Conservation (phyloP, 352 stramenopile genomes). For the Pythium oligandrum region DNA sequence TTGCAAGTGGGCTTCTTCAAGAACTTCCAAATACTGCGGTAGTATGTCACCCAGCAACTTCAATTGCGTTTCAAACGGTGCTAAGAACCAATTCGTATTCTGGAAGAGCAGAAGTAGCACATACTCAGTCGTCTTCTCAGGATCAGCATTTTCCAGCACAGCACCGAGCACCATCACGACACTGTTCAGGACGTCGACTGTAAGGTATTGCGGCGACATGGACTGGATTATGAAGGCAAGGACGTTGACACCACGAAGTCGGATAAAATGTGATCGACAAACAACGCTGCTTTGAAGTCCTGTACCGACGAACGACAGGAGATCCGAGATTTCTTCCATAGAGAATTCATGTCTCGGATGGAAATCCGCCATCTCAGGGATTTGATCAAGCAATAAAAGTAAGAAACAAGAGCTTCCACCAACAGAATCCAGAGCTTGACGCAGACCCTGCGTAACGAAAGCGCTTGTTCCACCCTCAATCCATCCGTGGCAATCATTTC, state of each 20-base stretch:
- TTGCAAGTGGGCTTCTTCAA: slow-evolving; percentile 28
- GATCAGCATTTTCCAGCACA: slow-evolving; percentile 33
- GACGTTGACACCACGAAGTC: slow-evolving; percentile 64
- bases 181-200: slow-evolving; percentile 46
- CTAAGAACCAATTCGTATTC: slow-evolving; percentile 77
- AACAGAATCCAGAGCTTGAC: slow-evolving; percentile 57
- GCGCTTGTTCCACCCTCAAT: slow-evolving; percentile 64
- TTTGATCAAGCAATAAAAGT: slow-evolving; percentile 67
- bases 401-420: slow-evolving; percentile 71
- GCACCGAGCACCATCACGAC: slow-evolving; percentile 61
- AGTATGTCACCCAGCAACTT: slow-evolving; percentile 59
- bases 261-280: slow-evolving; percentile 71
- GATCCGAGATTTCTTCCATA: slow-evolving; percentile 59
- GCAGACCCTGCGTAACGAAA: slow-evolving; percentile 56
- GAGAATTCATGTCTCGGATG: slow-evolving; percentile 63
- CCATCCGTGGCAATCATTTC: slow-evolving; percentile 67
- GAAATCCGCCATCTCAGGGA: slow-evolving; percentile 74
- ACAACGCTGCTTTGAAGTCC: slow-evolving; percentile 51
- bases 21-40: slow-evolving; percentile 47
- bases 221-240: slow-evolving; percentile 72
- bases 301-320: slow-evolving; percentile 55
- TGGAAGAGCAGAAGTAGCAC: slow-evolving; percentile 70
- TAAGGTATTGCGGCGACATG: slow-evolving; percentile 71
- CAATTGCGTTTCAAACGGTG: slow-evolving; percentile 69
- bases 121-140: slow-evolving; percentile 31